A percentile compares a stretch with the other conserved stretches of the same genome.
phyloP scores from a whole-genome alignment of 768 basidiomycete genomes.

The Termitomyces sp. region DNA sequence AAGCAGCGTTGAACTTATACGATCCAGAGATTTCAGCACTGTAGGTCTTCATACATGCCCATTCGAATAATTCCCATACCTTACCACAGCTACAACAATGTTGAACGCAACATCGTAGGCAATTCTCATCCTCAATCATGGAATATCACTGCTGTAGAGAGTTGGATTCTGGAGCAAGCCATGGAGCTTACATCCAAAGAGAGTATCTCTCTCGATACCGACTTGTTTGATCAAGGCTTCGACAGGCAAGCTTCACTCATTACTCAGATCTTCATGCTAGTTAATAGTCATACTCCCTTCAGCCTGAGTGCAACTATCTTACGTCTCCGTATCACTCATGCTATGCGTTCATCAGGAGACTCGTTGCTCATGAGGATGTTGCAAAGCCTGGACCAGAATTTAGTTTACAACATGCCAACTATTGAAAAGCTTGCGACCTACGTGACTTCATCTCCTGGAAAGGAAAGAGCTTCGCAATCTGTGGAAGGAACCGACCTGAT shows the following conservation, averaged over 20 bases:
- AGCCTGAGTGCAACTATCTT: not conserved
- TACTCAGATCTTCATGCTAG: not conserved
- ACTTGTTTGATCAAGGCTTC: not conserved
- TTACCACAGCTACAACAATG: not conserved
- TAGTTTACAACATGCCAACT: not conserved
- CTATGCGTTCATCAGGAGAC: not conserved
- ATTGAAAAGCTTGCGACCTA: not conserved
- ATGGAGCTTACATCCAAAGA: not conserved
- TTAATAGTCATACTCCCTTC: not conserved
- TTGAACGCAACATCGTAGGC: not conserved
- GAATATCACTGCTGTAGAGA: not conserved
- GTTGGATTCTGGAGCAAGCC: not conserved
- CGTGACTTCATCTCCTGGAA: not conserved
- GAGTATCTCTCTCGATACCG: not conserved
- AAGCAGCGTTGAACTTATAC: not conserved
- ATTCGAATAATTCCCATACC: not conserved
- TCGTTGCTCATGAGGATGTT: not conserved
- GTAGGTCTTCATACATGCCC: not conserved
- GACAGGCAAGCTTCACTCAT: not conserved
- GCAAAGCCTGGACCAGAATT: not conserved
- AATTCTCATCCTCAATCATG: not conserved
- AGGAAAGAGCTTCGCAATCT: not conserved
- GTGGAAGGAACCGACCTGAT: not conserved
- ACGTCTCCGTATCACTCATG: not conserved
- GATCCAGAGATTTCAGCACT: not conserved